Base-by-base conservation (phyloP, 75 land plant genomes). In the Gnetum montanum region DNA sequence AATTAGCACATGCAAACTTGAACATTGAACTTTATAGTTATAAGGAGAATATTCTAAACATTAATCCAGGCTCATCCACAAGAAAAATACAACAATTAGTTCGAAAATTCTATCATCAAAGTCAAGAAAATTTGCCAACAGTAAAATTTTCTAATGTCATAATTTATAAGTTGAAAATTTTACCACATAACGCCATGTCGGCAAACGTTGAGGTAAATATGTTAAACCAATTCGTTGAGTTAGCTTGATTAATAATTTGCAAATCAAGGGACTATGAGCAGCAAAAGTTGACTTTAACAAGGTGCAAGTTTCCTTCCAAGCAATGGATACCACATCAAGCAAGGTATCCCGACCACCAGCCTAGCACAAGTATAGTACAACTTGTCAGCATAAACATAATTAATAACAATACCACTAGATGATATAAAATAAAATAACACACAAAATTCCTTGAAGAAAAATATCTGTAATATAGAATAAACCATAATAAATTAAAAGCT, bases 171-270 rank as follows among this genome's bases (percentile, higher is more conserved):
- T n/a, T n/a, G n/a, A n/a, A n/a, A n/a, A n/a, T 40, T 16, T 40
- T 57, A 95, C 99, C 91, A 80, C 71, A 66, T 95, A 95, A 4
- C 69, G 82, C 99, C 99, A 95, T 36, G 83, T 59, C 25, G 82
- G 65, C 24, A 77, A 37, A 43, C 85, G 79, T 49, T 73, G 96
- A 67, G 96, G 91, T 44, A 95, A 67, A 65, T 83, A 85, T 38
- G 72, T 66, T 29, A 83, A 66, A 27, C 99, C 96, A 67, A 95
- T 63, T 11, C 96, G 74, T 63, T 95, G 99, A 29, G 86, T 71
- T 54, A 95, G 65, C 68, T 95, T 95, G 59, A 90, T 67, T 31
- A 90, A 54, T 47, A 76, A 76, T 65, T 95, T 95, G 28, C 99
- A 78, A 47, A 95, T 81, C 35, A 95, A 68, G 34, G 92, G 76